Evolutionary conservation across 805 yeast genomes (phyloP).

Genomic region (Wickerhamomyces ciferrii): DNA sequence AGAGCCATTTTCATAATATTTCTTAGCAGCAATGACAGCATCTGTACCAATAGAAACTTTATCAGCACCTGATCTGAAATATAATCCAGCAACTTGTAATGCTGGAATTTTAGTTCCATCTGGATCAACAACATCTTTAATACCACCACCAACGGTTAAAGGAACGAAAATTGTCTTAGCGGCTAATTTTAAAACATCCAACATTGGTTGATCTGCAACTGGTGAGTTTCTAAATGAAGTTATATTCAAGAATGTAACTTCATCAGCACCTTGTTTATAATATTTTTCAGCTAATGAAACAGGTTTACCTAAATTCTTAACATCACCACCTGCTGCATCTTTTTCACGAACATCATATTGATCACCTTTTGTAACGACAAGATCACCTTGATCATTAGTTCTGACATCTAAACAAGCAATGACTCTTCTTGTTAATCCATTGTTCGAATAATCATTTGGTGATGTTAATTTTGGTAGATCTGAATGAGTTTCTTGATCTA

Average conservation of each 20-base stretch:
- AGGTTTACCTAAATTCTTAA: conserved; percentile 94
- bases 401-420: conserved; percentile 98
- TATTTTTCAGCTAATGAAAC: conserved; percentile 89
- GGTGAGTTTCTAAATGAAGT: conserved; percentile 97
- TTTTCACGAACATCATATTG: conserved; percentile 96
- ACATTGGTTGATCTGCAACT: conserved; percentile 88
- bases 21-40: conserved; percentile 89
- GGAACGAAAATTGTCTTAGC: conserved; percentile 95
- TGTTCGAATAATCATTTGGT: conserved; percentile 34
- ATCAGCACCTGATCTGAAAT: conserved; percentile 96
- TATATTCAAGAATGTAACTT: conserved; percentile 88
- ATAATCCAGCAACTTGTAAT: conserved; percentile 82
- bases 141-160: conserved; percentile 97
- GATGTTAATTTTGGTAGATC: conserved; percentile 10
- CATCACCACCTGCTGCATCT: conserved; percentile 46
- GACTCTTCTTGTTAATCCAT: conserved; percentile 81
- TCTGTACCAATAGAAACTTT: conserved; percentile 98
- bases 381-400: conserved; percentile 87
- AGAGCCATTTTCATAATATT: conserved; percentile 55
- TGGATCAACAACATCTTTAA: conserved; percentile 84
- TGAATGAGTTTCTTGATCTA: conserved; percentile 31
- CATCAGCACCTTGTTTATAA: conserved; percentile 95
- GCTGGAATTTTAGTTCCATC: conserved; percentile 79
- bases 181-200: conserved; percentile 76
- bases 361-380: conserved; percentile 98